Percentiles rank a stretch among this genome's conserved stretches.
These are phyloP conservation scores for Rhipidocladum racemiflorum DNA, from an alignment of 176 grass and related monocot species.

Conservation along the genomic window DNA sequence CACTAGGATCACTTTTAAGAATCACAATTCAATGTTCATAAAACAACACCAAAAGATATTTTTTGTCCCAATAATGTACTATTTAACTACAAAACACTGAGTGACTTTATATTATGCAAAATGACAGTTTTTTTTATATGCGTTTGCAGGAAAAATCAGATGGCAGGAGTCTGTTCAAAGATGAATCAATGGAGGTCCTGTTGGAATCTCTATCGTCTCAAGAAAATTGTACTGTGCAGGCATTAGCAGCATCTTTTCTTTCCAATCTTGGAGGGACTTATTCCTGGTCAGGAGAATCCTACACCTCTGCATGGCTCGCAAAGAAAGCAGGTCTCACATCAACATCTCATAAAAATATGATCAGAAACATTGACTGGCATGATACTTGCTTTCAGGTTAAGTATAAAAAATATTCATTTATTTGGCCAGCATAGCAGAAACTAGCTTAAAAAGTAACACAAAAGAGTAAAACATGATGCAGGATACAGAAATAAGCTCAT, in stretches of 20 bases:
- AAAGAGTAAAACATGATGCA: slow-evolving; percentile 37
- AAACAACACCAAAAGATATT: background rate
- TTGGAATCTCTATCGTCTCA: slow-evolving; percentile 59
- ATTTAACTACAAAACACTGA: background rate
- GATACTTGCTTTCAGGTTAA: slow-evolving; percentile 86
- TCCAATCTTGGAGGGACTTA: slow-evolving; percentile 89
- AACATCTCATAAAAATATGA: slow-evolving; percentile 71
- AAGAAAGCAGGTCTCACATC: slow-evolving; percentile 86
- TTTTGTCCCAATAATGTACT: background rate
- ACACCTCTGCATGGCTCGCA: slow-evolving; percentile 63
- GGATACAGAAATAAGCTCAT: slow-evolving; percentile 81
- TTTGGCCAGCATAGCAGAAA: slow-evolving; percentile 6
- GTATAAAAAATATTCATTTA: slow-evolving; percentile 30
- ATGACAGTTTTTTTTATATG: background rate
- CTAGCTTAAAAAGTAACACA: slow-evolving; percentile 19
- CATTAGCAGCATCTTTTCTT: slow-evolving; percentile 67
- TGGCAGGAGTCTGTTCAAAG: slow-evolving; percentile 66
- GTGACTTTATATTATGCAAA: slow-evolving; percentile 20
- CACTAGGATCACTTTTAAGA: slow-evolving; percentile 9
- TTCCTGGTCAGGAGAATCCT: slow-evolving; percentile 91
- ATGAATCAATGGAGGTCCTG: slow-evolving; percentile 77
- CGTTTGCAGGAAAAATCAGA: slow-evolving; percentile 51
- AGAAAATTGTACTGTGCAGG: slow-evolving; percentile 61
- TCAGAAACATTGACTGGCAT: slow-evolving; percentile 79
- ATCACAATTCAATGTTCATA: background rate